Evolutionary conservation across 495 filamentous ascomycete genomes (phyloP).

Genomic region (Talaromyces thailandensis): DNA sequence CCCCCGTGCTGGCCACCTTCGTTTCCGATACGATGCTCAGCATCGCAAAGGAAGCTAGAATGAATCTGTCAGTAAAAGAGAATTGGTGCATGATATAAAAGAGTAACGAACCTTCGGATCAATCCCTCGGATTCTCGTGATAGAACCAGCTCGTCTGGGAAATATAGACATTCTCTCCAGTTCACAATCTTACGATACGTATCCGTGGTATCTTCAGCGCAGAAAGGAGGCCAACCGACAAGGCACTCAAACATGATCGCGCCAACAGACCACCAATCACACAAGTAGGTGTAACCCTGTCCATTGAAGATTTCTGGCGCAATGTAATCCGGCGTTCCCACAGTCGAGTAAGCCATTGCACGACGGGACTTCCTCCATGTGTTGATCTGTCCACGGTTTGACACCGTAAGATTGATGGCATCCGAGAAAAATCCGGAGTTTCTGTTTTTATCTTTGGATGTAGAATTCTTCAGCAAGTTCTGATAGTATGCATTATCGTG

Average conservation of each 20-base stretch:
- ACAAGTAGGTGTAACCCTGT: slow-evolving; percentile 89
- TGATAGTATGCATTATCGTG: slow-evolving; percentile 99
- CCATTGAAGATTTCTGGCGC: slow-evolving; percentile 97
- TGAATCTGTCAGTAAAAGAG: slow-evolving; percentile 12
- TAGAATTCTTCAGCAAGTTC: slow-evolving; percentile 82
- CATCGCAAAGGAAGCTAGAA: slow-evolving; percentile 80
- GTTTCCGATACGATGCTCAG: slow-evolving; percentile 69
- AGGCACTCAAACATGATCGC: slow-evolving; percentile 99
- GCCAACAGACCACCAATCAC: slow-evolving; percentile 98
- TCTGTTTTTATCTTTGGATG: slow-evolving; percentile 57
- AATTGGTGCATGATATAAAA: not conserved
- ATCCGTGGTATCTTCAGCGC: slow-evolving; percentile 92
- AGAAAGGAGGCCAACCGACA: slow-evolving; percentile 98
- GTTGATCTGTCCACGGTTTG: slow-evolving; percentile 93
- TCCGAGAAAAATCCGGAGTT: slow-evolving; percentile 86
- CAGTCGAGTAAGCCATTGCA: slow-evolving; percentile 94
- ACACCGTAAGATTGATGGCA: slow-evolving; percentile 96
- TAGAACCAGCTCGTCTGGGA: slow-evolving; percentile 87
- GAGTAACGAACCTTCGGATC: slow-evolving; percentile 62
- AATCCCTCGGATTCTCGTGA: slow-evolving; percentile 80
- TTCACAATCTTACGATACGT: slow-evolving; percentile 99
- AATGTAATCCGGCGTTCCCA: slow-evolving; percentile 98
- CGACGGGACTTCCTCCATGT: slow-evolving; percentile 95
- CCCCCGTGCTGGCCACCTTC: slow-evolving; percentile 62
- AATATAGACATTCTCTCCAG: slow-evolving; percentile 91